A percentile compares a stretch with the other conserved stretches of the same genome.
These are phyloP conservation scores for Helicocarpus griseus DNA, from an alignment of 2,329 filamentous ascomycete genomes.

Conservation along the genomic window DNA sequence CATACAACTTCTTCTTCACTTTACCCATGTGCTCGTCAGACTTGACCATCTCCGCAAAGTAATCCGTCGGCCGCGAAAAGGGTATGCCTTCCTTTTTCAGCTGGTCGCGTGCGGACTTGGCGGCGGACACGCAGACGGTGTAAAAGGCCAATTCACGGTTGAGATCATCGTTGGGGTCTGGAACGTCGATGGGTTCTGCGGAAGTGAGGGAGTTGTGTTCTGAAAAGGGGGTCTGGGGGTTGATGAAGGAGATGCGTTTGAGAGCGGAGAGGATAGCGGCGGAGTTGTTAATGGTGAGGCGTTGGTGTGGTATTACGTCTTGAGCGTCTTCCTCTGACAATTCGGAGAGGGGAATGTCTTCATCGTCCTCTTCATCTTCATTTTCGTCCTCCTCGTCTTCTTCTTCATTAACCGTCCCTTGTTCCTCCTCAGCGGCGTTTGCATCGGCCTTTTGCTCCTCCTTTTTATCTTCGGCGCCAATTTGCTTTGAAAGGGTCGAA, in stretches of 20 bases:
- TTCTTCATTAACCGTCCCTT: slow-evolving; percentile 24
- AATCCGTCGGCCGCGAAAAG: slow-evolving; percentile 84
- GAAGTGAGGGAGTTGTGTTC: slow-evolving; percentile 71
- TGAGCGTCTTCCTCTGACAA: slow-evolving; percentile 71
- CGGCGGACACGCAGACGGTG: slow-evolving; percentile 74
- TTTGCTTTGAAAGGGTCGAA: slow-evolving; percentile 36
- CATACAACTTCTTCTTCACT: slow-evolving; percentile 85
- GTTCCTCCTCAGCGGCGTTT: slow-evolving; percentile 11
- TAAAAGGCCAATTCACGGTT: slow-evolving; percentile 90
- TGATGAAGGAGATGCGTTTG: slow-evolving; percentile 51
- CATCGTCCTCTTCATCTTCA: slow-evolving; percentile 65
- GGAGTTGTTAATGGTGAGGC: slow-evolving; percentile 95
- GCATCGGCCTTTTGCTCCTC: slow-evolving; percentile 14
- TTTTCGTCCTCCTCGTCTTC: slow-evolving; percentile 41
- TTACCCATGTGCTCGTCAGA: slow-evolving; percentile 96
- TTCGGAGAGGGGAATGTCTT: slow-evolving; percentile 83
- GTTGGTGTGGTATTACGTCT: slow-evolving; percentile 81
- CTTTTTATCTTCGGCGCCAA: slow-evolving; percentile 25
- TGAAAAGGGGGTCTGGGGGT: slow-evolving; percentile 64
- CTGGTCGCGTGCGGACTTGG: slow-evolving; percentile 59
- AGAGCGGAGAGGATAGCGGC: slow-evolving; percentile 71
- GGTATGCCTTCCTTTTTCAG: slow-evolving; percentile 73
- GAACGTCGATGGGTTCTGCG: slow-evolving; percentile 58
- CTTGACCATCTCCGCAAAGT: slow-evolving; percentile 99
- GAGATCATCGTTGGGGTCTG: slow-evolving; percentile 82